Evolutionary conservation across 1,284 basidiomycete genomes (phyloP).

Genomic region (Ganoderma resinaceum): DNA sequence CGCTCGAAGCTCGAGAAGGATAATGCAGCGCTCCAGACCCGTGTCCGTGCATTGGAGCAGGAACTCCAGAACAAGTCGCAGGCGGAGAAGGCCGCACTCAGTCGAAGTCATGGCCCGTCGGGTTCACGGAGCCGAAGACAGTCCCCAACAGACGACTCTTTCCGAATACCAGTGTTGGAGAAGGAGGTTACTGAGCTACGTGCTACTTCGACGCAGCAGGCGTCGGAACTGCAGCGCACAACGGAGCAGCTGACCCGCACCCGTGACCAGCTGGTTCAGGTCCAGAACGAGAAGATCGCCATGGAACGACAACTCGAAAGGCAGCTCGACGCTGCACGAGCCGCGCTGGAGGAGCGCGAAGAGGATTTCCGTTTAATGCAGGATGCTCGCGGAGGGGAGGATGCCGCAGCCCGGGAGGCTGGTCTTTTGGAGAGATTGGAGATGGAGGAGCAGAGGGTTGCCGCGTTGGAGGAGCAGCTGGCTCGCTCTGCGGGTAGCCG

Average conservation of each 20-base stretch:
- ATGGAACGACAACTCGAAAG: slow-evolving; percentile 52
- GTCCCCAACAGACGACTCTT: slow-evolving; percentile 54
- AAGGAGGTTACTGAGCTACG: slow-evolving; percentile 59
- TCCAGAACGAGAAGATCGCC: slow-evolving; percentile 67
- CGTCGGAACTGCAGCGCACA: slow-evolving; percentile 48
- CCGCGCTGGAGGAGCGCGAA: slow-evolving; percentile 57
- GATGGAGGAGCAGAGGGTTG: slow-evolving; percentile 32
- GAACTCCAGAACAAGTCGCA: slow-evolving; percentile 31
- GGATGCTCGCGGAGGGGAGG: slow-evolving; percentile 27
- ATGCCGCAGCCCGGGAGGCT: slow-evolving; percentile 30
- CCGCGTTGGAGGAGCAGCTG: slow-evolving; percentile 37
- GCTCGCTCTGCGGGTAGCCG: slow-evolving; percentile 22
- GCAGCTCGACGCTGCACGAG: slow-evolving; percentile 51
- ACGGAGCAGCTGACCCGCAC: slow-evolving; percentile 55
- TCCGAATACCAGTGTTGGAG: slow-evolving; percentile 57
- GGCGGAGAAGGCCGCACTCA: slow-evolving; percentile 35
- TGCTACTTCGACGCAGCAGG: slow-evolving; percentile 49
- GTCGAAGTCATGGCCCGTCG: slow-evolving; percentile 42
- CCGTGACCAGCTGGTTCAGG: slow-evolving; percentile 55
- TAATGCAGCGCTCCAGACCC: slow-evolving; percentile 56
- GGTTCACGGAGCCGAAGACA: slow-evolving; percentile 45
- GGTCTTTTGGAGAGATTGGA: slow-evolving; percentile 34
- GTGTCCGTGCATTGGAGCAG: slow-evolving; percentile 30
- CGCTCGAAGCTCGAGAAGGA: slow-evolving; percentile 59
- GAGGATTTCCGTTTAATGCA: slow-evolving; percentile 60